Conservation (phyloP, 1,284 basidiomycete species). For the Nidula niveotomentosa region DNA sequence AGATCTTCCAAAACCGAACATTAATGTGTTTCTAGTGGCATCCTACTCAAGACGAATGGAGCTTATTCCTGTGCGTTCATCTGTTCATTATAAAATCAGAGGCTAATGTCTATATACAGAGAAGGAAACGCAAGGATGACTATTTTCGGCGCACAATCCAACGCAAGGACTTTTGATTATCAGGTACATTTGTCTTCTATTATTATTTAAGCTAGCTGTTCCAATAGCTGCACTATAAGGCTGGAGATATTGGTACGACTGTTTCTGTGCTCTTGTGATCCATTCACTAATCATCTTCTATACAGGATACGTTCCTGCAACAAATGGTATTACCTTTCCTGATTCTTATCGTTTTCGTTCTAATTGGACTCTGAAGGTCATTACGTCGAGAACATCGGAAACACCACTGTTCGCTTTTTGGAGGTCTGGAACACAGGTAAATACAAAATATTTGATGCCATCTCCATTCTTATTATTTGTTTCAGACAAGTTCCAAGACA, state of each 20-base stretch:
- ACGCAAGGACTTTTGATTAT: slow-evolving; percentile 66
- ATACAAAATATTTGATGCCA: not conserved
- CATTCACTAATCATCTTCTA: not conserved
- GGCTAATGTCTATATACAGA: slow-evolving; percentile 20
- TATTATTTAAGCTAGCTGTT: slow-evolving; percentile 2
- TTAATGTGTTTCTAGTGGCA: slow-evolving; percentile 51
- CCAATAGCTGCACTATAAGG: slow-evolving; percentile 21
- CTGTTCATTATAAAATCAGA: not conserved
- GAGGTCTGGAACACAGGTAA: slow-evolving; percentile 61
- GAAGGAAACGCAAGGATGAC: slow-evolving; percentile 54
- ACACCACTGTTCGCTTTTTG: slow-evolving; percentile 54
- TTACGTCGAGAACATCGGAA: slow-evolving; percentile 72
- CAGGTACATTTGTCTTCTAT: slow-evolving; percentile 31
- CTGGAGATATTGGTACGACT: slow-evolving; percentile 50
- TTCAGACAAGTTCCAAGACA: slow-evolving; percentile 3
- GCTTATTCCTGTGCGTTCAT: slow-evolving; percentile 40
- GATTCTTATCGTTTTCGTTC: not conserved
- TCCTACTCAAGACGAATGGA: slow-evolving; percentile 67
- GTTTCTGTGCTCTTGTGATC: not conserved
- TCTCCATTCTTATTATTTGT: not conserved
- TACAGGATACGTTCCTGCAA: slow-evolving; percentile 42
- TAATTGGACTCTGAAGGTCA: slow-evolving; percentile 39
- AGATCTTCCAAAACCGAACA: not conserved
- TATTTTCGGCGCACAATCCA: slow-evolving; percentile 54
- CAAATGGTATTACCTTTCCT: slow-evolving; percentile 35